Percentiles rank a stretch among this genome's conserved stretches.
phyloP scores from a whole-genome alignment of 2,329 filamentous ascomycete genomes.

The Diplodia corticola region DNA sequence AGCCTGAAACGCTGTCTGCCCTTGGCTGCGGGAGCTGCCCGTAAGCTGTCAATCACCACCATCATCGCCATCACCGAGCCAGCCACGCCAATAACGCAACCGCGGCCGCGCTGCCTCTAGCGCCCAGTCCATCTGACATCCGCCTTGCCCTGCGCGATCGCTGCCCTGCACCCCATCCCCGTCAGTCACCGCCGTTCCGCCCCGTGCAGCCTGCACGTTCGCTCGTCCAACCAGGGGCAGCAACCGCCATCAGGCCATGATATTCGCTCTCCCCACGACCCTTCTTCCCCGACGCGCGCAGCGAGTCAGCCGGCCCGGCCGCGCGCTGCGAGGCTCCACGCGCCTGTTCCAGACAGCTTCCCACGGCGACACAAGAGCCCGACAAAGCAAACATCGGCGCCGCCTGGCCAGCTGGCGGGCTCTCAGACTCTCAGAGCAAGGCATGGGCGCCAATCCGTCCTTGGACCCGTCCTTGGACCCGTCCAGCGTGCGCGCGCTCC shows the following conservation, averaged over 20 bases:
- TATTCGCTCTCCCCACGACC: slow-evolving; percentile 16
- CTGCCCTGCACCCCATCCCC: slow-evolving; percentile 11
- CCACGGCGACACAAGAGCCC: slow-evolving; percentile 5
- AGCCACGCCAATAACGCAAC: slow-evolving; percentile 21
- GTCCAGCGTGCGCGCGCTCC: not conserved
- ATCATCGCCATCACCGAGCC: not conserved
- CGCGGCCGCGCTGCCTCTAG: not conserved
- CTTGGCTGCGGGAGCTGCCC: slow-evolving; percentile 19
- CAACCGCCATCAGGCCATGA: slow-evolving; percentile 21
- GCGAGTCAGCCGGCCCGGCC: slow-evolving; percentile 12
- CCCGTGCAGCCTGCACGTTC: slow-evolving; percentile 19
- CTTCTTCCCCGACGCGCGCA: slow-evolving; percentile 12
- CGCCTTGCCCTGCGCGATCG: slow-evolving; percentile 11
- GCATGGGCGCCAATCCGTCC: not conserved
- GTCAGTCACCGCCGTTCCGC: slow-evolving; percentile 21
- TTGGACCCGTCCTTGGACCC: not conserved
- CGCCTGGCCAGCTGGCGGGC: not conserved
- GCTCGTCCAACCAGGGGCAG: slow-evolving; percentile 18
- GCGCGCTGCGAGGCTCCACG: slow-evolving; percentile 8
- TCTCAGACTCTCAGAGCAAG: not conserved
- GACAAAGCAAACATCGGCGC: not conserved
- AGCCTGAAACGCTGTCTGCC: slow-evolving; percentile 17
- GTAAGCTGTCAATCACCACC: slow-evolving; percentile 19
- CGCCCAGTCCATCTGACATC: slow-evolving; percentile 7
- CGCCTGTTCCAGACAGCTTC: not conserved